Conservation (phyloP, 345 rosid genomes). For the Gossypium rotundifolium region DNA sequence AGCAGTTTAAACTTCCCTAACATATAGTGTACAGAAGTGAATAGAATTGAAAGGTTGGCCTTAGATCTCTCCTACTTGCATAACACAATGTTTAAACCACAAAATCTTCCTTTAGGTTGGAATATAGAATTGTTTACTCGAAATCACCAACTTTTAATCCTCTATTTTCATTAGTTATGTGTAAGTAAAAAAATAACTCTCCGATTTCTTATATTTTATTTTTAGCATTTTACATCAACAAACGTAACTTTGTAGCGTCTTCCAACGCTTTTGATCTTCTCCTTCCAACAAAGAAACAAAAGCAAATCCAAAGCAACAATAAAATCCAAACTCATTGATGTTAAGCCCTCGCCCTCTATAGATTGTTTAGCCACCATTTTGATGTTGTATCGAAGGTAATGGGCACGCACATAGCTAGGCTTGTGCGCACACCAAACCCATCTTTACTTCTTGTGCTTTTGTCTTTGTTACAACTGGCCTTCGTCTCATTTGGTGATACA, state of each 20-base stretch:
- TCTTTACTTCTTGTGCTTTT: conserved; percentile 10
- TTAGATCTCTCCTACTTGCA: conserved; percentile 16
- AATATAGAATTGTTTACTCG: neutral
- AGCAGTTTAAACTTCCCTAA: neutral
- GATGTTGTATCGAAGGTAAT: conserved; percentile 27
- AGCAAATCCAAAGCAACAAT: neutral
- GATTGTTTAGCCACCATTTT: conserved; percentile 1
- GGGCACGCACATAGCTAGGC: conserved; percentile 34
- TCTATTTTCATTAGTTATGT: neutral
- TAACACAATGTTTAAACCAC: conserved; percentile 8
- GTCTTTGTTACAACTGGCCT: conserved; percentile 11
- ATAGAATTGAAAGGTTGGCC: conserved; percentile 16
- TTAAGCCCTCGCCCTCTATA: conserved; percentile 4
- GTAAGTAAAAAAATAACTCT: neutral
- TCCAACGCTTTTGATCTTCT: neutral
- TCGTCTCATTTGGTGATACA: conserved; percentile 18
- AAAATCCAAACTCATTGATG: neutral
- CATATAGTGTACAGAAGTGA: neutral
- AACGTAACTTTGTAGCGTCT: neutral
- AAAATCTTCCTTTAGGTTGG: neutral
- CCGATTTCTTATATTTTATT: conserved; percentile 25
- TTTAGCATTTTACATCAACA: conserved; percentile 14
- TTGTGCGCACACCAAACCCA: conserved; percentile 31
- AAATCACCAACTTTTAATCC: neutral
- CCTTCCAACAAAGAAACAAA: neutral